phyloP scores from a whole-genome alignment of 2,329 filamentous ascomycete species.

The Cadophora gregata region DNA sequence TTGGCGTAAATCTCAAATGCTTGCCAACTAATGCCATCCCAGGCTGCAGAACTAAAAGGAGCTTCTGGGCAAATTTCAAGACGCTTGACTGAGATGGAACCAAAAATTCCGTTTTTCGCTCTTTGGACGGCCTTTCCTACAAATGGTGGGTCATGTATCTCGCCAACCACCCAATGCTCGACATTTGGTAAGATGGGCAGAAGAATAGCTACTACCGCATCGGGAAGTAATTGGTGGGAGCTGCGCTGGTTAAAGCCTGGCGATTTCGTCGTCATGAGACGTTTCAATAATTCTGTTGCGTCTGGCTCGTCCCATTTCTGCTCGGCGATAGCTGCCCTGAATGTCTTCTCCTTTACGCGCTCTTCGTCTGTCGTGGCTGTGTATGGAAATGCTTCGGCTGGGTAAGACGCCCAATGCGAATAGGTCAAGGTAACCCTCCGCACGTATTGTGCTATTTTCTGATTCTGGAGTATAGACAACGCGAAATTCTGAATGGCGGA shows the following conservation, averaged over 20 bases:
- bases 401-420: background rate
- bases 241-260: background rate
- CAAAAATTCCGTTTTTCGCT: constrained; percentile 15
- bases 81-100: constrained; percentile 2
- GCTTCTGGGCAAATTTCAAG: background rate
- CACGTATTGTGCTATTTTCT: constrained; percentile 5
- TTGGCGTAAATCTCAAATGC: constrained; percentile 8
- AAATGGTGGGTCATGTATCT: background rate
- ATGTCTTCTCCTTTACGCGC: background rate
- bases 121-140: constrained; percentile 9
- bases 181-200: constrained; percentile 11
- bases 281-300: constrained; percentile 7
- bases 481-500: background rate
- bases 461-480: constrained; percentile 11
- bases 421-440: constrained; percentile 4
- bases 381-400: background rate
- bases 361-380: constrained; percentile 9
- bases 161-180: constrained; percentile 9
- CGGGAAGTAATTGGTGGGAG: constrained; percentile 6
- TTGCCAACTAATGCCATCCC: background rate
- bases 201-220: constrained; percentile 6
- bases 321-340: constrained; percentile 13
- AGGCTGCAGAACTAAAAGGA: background rate
- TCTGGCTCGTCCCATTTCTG: constrained; percentile 19
- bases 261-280: constrained; percentile 5